Conservation (phyloP, 345 rosid genomes). For the Chamaenerion angustifolium region DNA sequence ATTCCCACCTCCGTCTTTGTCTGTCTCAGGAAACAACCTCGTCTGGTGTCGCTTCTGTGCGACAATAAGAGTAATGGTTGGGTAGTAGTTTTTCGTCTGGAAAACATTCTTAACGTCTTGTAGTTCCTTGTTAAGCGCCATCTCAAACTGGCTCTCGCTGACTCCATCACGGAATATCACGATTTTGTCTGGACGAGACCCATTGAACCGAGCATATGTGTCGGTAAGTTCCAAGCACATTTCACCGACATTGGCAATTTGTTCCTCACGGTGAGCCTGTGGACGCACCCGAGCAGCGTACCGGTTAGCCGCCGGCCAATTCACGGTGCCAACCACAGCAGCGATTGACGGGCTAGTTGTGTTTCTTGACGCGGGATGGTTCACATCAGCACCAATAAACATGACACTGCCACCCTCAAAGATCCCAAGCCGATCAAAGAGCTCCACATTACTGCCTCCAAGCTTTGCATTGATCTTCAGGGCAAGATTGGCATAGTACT, state of each 20-base stretch:
- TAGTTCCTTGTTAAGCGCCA: constrained; percentile 75
- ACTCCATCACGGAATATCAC: constrained; percentile 86
- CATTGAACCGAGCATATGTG: constrained; percentile 25
- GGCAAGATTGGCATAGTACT: constrained; percentile 60
- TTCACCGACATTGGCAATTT: constrained; percentile 47
- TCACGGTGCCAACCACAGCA: constrained; percentile 70
- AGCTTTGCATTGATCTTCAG: constrained; percentile 90
- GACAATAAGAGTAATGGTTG: constrained; percentile 55
- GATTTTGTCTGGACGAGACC: constrained; percentile 40
- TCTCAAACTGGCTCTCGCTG: constrained; percentile 74
- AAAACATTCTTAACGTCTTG: constrained; percentile 37
- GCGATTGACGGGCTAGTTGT: constrained; percentile 64
- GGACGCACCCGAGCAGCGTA: constrained; percentile 67
- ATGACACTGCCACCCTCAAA: constrained; percentile 39
- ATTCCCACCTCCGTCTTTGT: constrained; percentile 21
- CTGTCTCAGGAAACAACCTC: constrained; percentile 40
- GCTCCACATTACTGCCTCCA: constrained; percentile 88
- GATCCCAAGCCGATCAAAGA: constrained; percentile 34
- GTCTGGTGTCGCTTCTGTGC: constrained; percentile 80
- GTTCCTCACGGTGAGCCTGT: constrained; percentile 46
- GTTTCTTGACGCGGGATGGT: constrained; percentile 55
- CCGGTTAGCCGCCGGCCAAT: constrained; percentile 82
- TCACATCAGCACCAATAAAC: constrained; percentile 89
- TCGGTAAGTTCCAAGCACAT: constrained; percentile 58
- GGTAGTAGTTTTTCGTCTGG: constrained; percentile 22